phyloP scores from a whole-genome alignment of 169 alveolate genomes.

The Plasmodium gaboni region DNA sequence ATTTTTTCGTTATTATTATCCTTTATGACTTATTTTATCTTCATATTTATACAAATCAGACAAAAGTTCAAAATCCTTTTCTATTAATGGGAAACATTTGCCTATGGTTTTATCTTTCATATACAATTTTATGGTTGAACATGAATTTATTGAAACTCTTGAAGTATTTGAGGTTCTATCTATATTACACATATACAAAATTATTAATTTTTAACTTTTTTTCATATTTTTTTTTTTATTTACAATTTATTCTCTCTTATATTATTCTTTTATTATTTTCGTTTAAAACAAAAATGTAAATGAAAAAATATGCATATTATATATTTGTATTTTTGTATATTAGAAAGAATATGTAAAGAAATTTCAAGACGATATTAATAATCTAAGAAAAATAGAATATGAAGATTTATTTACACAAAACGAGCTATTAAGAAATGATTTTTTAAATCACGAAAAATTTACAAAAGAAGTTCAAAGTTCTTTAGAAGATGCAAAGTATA shows the following conservation, averaged over 20 bases:
- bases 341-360: conserved; percentile 66
- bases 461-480: conserved; percentile 65
- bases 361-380: conserved; percentile 56
- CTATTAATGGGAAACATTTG: conserved; percentile 45
- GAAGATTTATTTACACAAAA: conserved; percentile 70
- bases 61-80: conserved; percentile 28
- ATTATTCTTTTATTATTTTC: conserved; percentile 21
- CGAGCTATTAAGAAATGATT: conserved; percentile 68
- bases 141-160: conserved; percentile 67
- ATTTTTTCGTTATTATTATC: conserved; percentile 9
- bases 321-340: conserved; percentile 23
- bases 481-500: conserved; percentile 73
- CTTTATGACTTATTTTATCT: conserved; percentile 12
- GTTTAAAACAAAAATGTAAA: conserved; percentile 22
- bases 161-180: conserved; percentile 72
- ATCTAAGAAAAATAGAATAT: conserved; percentile 29
- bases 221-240: conserved; percentile 6
- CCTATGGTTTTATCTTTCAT: conserved; percentile 61
- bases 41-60: conserved; percentile 53
- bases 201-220: not conserved
- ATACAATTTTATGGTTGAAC: conserved; percentile 68
- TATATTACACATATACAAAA: not conserved
- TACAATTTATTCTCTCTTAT: conserved; percentile 9
- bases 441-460: conserved; percentile 64
- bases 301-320: not conserved